Base-by-base conservation (phyloP, 371 early-diverging fungal species). In the Coelomomyces lativittatus region DNA sequence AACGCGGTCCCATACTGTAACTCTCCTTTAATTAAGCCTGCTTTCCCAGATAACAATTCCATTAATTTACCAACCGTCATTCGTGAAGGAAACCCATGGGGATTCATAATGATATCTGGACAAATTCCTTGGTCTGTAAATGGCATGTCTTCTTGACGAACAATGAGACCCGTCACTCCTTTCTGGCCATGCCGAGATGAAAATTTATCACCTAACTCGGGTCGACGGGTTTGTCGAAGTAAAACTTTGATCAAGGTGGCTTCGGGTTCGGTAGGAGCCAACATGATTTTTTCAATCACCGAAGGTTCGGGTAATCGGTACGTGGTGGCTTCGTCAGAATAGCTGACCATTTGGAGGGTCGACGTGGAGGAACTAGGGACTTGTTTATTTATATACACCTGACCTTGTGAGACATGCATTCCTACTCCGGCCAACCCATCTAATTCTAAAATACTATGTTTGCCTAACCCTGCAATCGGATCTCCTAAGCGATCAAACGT, bases 51-150 rank as follows among this genome's bases (percentile, higher is more conserved):
- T 39, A 96, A 59, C 48, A 93, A 60, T 66, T 99, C 99, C 59
- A 99, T 88, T 83, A 99, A 92, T 63, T 99, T 97, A 43, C 99
- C 99, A 5, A 99, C 97, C 23, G 99, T 99, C 99, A 99, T 99
- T 69, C 99, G 91, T 23, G 90, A 90, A 25, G 99, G 99, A 81
- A 98, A 97, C 58, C 97, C 99, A 67, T 99, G 99, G 28, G 99
- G 99, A 68, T 99, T 99, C 97, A 99, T 98, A 64, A 99, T 93
- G 44, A 99, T 85, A 63, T 99, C 99, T 2, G 99, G 99, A 26
- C 72, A 73, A 17, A 97, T 76, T 36, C 99, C 99, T 31, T 75
- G 59, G 58, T 96, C 97, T n/a, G 82, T 77, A 65, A 99, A 99
- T 19, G 99, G 99, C 91, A 99, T 85, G 61, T 99, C 98, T 58